Evolutionary conservation across 768 basidiomycete genomes (phyloP).

Genomic region (Panaeolus cyanescens): DNA sequence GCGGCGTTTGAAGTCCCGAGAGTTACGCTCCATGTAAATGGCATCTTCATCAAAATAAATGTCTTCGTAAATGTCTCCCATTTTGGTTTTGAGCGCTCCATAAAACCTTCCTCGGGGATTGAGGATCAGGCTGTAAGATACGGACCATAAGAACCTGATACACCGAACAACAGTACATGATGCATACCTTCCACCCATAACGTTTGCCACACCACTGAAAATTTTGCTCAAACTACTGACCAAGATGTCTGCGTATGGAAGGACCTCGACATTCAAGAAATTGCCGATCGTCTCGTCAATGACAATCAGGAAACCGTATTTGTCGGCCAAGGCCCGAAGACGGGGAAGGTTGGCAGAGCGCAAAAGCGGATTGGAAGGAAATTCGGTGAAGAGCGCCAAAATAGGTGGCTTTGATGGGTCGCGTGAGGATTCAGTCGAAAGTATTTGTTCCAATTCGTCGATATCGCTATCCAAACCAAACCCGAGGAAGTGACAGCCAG

Average conservation of each 20-base stretch:
- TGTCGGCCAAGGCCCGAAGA: constrained; percentile 79
- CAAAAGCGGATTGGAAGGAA: constrained; percentile 93
- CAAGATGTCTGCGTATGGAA: constrained; percentile 85
- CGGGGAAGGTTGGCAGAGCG: constrained; percentile 79
- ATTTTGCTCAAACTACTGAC: constrained; percentile 93
- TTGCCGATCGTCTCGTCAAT: constrained; percentile 96
- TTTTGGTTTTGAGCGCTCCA: constrained; percentile 56
- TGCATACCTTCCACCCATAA: constrained; percentile 94
- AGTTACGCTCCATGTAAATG: constrained; percentile 97
- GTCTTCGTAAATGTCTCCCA: constrained; percentile 74
- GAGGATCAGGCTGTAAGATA: constrained; percentile 68
- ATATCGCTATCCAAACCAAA: constrained; percentile 77
- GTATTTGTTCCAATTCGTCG: constrained; percentile 64
- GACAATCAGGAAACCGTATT: constrained; percentile 85
- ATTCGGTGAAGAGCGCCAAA: constrained; percentile 87
- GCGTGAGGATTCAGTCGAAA: constrained; percentile 43
- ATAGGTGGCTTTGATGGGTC: constrained; percentile 58
- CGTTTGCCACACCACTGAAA: constrained; percentile 92
- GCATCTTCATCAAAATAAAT: constrained; percentile 89
- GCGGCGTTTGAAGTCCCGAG: constrained; percentile 84
- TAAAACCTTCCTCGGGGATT: constrained; percentile 82
- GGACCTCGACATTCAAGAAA: constrained; percentile 89
- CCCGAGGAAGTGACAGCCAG: constrained; percentile 89
- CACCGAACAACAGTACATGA: background rate
- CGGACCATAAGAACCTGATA: background rate